A percentile compares a stretch with the other conserved stretches of the same genome.
Evolutionary conservation across 2,329 filamentous ascomycete genomes (phyloP).

Genomic region (Trichoderma arundinaceum): DNA sequence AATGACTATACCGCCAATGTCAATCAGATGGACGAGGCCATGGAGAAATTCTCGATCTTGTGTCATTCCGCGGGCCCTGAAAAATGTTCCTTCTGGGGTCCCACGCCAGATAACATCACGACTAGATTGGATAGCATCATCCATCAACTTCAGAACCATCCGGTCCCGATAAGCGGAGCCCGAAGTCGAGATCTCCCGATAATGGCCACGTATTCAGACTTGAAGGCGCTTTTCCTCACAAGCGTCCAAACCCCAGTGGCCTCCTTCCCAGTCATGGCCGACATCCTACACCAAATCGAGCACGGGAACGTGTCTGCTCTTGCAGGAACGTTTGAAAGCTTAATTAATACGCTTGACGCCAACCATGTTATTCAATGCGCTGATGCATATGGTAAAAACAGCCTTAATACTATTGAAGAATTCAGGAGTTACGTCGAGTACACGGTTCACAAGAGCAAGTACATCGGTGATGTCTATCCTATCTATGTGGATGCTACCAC

Average conservation of each 20-base stretch:
- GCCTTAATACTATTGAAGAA: slow-evolving; percentile 3
- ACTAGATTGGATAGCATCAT: slow-evolving; percentile 7
- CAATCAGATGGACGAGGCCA: slow-evolving; percentile 36
- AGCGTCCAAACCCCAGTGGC: neutral
- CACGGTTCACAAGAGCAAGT: slow-evolving; percentile 14
- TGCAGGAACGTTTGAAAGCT: slow-evolving; percentile 5
- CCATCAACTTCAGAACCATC: slow-evolving; percentile 6
- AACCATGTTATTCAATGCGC: slow-evolving; percentile 4
- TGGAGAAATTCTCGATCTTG: slow-evolving; percentile 36
- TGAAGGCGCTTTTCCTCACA: slow-evolving; percentile 6
- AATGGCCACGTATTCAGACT: slow-evolving; percentile 5
- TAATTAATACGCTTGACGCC: too few species aligned
- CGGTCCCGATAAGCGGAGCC: neutral
- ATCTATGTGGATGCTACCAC: neutral
- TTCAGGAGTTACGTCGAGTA: slow-evolving; percentile 9
- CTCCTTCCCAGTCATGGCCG: slow-evolving; percentile 13
- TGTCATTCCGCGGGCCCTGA: slow-evolving; percentile 9
- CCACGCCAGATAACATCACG: slow-evolving; percentile 8
- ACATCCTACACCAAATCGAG: slow-evolving; percentile 10
- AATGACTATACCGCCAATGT: slow-evolving; percentile 37
- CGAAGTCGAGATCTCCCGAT: neutral
- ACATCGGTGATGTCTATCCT: slow-evolving; percentile 8
- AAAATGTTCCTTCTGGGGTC: slow-evolving; percentile 14
- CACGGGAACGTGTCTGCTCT: neutral
- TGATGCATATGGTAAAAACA: slow-evolving; percentile 10